These are phyloP conservation scores for Pythium phragmitis DNA, from an alignment of 352 stramenopile species.

Conservation along the genomic window DNA sequence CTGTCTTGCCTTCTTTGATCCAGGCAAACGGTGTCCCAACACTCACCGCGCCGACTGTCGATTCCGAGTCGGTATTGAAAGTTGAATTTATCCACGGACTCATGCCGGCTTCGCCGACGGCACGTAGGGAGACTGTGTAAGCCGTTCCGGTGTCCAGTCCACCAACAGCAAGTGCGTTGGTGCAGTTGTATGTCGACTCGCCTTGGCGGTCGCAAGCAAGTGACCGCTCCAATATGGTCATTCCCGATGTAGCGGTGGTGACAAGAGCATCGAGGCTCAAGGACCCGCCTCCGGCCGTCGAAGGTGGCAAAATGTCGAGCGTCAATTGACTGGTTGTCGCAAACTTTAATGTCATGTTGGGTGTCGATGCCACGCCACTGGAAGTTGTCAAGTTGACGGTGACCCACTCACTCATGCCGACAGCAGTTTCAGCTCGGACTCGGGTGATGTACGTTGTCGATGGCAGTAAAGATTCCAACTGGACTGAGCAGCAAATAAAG, in stretches of 20 bases:
- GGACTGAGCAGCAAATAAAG: conserved; percentile 24
- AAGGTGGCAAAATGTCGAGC: conserved; percentile 27
- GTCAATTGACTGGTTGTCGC: conserved; percentile 29
- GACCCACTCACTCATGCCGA: conserved; percentile 32
- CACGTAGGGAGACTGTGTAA: conserved; percentile 31
- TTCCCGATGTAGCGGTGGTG: not conserved
- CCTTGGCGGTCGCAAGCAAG: conserved; percentile 4
- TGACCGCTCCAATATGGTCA: not conserved
- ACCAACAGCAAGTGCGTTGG: conserved; percentile 18
- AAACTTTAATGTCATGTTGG: conserved; percentile 26
- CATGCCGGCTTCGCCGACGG: conserved; percentile 28
- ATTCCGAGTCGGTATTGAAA: conserved; percentile 30
- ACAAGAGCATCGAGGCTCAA: conserved; percentile 22
- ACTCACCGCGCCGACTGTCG: conserved; percentile 19
- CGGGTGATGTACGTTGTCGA: conserved; percentile 29
- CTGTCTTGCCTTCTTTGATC: conserved; percentile 20
- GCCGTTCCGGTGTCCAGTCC: conserved; percentile 12
- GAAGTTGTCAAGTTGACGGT: conserved; percentile 29
- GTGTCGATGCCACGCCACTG: conserved; percentile 29
- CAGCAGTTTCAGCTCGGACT: conserved; percentile 22
- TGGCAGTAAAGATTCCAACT: conserved; percentile 23
- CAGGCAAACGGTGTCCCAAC: conserved; percentile 22
- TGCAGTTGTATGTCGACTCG: conserved; percentile 24
- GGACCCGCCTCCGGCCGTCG: conserved; percentile 11
- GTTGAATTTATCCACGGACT: conserved; percentile 33